Percentiles rank a stretch among this genome's conserved stretches.
These are phyloP conservation scores for Peterozyma toletana DNA, from an alignment of 805 yeast species.

Conservation along the genomic window DNA sequence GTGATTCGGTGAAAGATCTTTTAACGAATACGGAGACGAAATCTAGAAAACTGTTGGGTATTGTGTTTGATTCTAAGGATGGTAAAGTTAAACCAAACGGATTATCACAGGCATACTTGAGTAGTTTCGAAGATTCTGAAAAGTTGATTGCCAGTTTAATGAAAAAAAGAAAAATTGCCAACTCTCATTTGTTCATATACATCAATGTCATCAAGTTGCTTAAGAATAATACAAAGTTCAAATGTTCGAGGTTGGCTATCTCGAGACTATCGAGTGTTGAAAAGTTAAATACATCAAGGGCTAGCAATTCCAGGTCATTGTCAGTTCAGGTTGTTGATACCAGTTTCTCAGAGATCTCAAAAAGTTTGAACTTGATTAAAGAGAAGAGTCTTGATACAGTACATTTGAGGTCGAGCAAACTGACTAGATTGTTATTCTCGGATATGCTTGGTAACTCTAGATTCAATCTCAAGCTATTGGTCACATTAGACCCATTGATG, in stretches of 20 bases:
- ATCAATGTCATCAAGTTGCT: constrained; percentile 25
- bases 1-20: constrained; percentile 36
- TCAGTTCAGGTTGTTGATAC: too few relatives aligned
- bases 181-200: constrained; percentile 46
- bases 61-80: constrained; percentile 33
- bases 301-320: too few relatives aligned
- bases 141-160: constrained; percentile 31
- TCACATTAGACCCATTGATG: constrained; percentile 30
- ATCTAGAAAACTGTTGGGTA: constrained; percentile 26
- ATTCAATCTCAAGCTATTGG: constrained; percentile 24
- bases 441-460: constrained; percentile 26
- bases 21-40: constrained; percentile 18
- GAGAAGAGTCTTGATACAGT: constrained; percentile 30
- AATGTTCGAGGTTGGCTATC: constrained; percentile 33
- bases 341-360: constrained; percentile 38
- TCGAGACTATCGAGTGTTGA: constrained; percentile 39
- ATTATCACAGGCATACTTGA: constrained; percentile 30
- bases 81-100: constrained; percentile 37
- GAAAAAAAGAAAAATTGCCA: constrained; percentile 30
- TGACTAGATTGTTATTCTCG: constrained; percentile 40
- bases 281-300: too few relatives aligned
- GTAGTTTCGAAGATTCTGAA: constrained; percentile 28
- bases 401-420: constrained; percentile 37
- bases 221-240: constrained; percentile 14
- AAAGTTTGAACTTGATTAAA: constrained; percentile 34